Conservation (phyloP, 768 basidiomycete genomes). For the Leucocoprinus sp. region DNA sequence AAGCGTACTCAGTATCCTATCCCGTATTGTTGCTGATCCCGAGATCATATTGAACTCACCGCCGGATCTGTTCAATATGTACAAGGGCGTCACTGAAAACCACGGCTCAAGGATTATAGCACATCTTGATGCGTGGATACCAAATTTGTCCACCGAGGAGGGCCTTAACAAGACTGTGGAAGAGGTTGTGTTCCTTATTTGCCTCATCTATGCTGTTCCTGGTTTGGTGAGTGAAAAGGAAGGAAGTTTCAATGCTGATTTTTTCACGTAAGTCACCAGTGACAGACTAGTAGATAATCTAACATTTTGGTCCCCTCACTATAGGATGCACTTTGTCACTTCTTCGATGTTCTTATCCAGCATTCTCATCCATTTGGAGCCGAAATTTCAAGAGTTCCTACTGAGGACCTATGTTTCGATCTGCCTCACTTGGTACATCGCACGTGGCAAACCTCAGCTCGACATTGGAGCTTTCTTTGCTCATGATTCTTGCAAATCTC, state of each 20-base stretch:
- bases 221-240: conserved; percentile 34
- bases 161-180: conserved; percentile 43
- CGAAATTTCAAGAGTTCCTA: conserved; percentile 38
- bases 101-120: conserved; percentile 32
- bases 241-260: conserved; percentile 41
- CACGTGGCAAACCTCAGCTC: conserved; percentile 45
- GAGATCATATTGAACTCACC: background rate
- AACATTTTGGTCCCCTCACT: background rate
- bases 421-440: conserved; percentile 46
- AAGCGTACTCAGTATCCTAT: conserved; percentile 4
- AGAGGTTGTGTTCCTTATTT: conserved; percentile 50
- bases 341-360: conserved; percentile 56
- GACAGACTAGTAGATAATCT: background rate
- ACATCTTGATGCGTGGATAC: conserved; percentile 33
- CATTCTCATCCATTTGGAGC: conserved; percentile 30
- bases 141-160: conserved; percentile 19
- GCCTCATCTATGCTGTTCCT: conserved; percentile 48
- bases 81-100: conserved; percentile 23
- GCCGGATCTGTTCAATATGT: conserved; percentile 7
- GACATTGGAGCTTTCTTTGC: conserved; percentile 43
- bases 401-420: conserved; percentile 49
- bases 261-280: conserved; percentile 42
- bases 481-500: background rate
- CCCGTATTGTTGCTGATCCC: conserved; percentile 9
- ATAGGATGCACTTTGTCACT: conserved; percentile 65